Evolutionary conservation across 441 rosid genomes (phyloP).

Genomic region (Monsonia emarginata): DNA sequence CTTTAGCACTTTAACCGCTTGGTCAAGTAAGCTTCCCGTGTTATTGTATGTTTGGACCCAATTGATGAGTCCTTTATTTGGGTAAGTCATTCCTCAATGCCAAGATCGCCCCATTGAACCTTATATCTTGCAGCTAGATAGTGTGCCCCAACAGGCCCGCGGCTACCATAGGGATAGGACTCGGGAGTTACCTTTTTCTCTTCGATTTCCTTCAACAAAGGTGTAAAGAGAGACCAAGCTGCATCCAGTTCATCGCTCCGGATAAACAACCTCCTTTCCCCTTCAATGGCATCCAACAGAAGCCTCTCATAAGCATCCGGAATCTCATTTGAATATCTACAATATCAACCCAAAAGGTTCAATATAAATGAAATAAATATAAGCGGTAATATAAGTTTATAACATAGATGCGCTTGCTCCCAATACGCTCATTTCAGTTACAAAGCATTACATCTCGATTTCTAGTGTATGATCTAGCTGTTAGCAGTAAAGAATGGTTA

Average conservation of each 20-base stretch:
- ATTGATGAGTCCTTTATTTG: background rate
- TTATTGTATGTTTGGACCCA: background rate
- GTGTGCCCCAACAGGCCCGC: conserved; percentile 85
- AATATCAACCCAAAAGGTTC: background rate
- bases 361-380: too few species aligned
- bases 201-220: conserved; percentile 62
- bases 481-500: too few species aligned
- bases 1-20: too few species aligned
- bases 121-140: conserved; percentile 85
- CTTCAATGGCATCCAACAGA: conserved; percentile 75
- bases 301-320: conserved; percentile 94
- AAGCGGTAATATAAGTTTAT: too few species aligned
- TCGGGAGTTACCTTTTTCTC: conserved; percentile 62
- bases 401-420: too few species aligned
- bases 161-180: conserved; percentile 77
- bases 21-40: too few species aligned
- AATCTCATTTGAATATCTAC: conserved; percentile 65
- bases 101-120: conserved; percentile 82
- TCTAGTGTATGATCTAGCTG: too few species aligned
- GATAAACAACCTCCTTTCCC: conserved; percentile 75
- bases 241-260: conserved; percentile 92
- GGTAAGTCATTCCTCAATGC: conserved; percentile 26
- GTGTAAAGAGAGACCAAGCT: conserved; percentile 79
- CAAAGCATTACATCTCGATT: too few species aligned
- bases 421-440: too few species aligned